Evolutionary conservation across 2,329 filamentous ascomycete species (phyloP).

Genomic region (Hortaea werneckii): DNA sequence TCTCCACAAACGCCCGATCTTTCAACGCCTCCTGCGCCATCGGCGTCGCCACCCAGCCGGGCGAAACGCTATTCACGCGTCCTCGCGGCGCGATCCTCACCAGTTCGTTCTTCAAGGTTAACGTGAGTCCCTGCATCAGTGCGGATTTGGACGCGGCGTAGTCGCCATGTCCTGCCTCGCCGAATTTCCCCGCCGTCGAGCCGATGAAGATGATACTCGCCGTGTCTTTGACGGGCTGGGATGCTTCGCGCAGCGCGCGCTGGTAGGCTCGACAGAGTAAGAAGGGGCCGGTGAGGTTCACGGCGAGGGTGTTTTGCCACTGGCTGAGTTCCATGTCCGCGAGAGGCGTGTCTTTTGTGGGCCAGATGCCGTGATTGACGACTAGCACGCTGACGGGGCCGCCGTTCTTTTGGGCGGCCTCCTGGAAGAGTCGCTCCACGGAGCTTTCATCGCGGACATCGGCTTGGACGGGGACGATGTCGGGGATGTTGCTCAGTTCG

Average conservation of each 20-base stretch:
- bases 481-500: constrained; percentile 22
- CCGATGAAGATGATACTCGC: constrained; percentile 24
- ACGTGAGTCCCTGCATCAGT: constrained; percentile 21
- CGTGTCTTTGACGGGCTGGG: constrained; percentile 10
- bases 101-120: constrained; percentile 25
- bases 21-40: constrained; percentile 17
- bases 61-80: constrained; percentile 20
- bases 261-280: constrained; percentile 19
- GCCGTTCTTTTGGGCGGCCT: constrained; percentile 25
- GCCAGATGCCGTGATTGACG: constrained; percentile 29
- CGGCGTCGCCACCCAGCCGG: constrained; percentile 21
- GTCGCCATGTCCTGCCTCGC: constrained; percentile 22
- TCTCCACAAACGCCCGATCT: constrained; percentile 19
- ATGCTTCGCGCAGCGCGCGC: constrained; percentile 11
- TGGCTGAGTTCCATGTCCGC: constrained; percentile 20
- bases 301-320: constrained; percentile 20
- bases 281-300: constrained; percentile 22
- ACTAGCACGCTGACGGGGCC: constrained; percentile 29
- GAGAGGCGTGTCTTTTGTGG: constrained; percentile 14
- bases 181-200: constrained; percentile 25
- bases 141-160: constrained; percentile 21
- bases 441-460: constrained; percentile 26
- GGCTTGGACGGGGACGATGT: constrained; percentile 17
- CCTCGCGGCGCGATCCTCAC: constrained; percentile 18
- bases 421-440: constrained; percentile 19